Evolutionary conservation across 768 basidiomycete species (phyloP).

Genomic region (Holtermanniella nyarrowii): DNA sequence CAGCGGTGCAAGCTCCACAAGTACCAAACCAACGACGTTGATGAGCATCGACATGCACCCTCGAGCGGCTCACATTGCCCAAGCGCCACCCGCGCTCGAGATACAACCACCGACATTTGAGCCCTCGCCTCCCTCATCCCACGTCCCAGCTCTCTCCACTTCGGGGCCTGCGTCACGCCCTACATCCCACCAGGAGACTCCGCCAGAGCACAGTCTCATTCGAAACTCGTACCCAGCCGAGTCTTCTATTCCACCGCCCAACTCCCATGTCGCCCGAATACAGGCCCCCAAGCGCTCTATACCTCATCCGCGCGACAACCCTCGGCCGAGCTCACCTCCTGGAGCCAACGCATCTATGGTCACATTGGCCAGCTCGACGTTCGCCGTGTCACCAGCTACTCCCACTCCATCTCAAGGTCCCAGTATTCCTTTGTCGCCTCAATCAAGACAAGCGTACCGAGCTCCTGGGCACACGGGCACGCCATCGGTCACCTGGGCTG

Average conservation of each 20-base stretch:
- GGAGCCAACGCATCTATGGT: slow-evolving; percentile 83
- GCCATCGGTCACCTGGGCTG: background rate
- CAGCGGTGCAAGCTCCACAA: slow-evolving; percentile 52
- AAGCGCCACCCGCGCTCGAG: slow-evolving; percentile 49
- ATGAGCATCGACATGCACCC: slow-evolving; percentile 74
- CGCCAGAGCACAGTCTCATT: background rate
- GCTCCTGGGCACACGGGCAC: background rate
- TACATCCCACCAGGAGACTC: background rate
- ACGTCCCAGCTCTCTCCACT: background rate
- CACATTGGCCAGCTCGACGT: slow-evolving; percentile 88
- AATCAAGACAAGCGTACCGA: background rate
- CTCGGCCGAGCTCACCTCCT: slow-evolving; percentile 81
- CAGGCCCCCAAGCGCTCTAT: slow-evolving; percentile 81
- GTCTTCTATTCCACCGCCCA: slow-evolving; percentile 27
- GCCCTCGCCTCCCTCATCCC: slow-evolving; percentile 3
- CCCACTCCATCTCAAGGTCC: background rate
- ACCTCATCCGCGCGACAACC: slow-evolving; percentile 94
- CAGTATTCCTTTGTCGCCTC: background rate
- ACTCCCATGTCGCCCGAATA: slow-evolving; percentile 35
- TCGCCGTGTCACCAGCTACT: slow-evolving; percentile 45
- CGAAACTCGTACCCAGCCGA: slow-evolving; percentile 2
- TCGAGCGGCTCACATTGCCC: slow-evolving; percentile 82
- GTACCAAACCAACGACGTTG: slow-evolving; percentile 89
- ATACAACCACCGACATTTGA: background rate
- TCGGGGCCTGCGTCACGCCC: background rate